Conservation (phyloP, 73 alveolate genomes). For the Tetrahymena malaccensis region DNA sequence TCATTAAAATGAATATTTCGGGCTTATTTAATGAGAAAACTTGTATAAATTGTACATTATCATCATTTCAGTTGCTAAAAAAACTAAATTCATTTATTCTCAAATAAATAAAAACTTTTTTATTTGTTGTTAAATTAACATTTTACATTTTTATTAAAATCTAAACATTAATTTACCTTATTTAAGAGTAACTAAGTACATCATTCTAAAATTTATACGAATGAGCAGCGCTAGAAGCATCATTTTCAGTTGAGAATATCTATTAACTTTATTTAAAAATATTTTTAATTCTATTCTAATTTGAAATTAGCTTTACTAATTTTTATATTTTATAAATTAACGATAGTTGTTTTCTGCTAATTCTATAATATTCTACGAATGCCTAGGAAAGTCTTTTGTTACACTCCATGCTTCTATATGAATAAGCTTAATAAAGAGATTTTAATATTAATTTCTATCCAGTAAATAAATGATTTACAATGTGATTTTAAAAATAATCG, state of each 20-base stretch:
- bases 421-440: neutral
- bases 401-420: neutral
- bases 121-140: too few relatives aligned
- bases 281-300: neutral
- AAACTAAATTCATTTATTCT: too few relatives aligned
- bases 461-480: neutral
- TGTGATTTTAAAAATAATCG: neutral
- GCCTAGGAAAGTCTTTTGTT: neutral
- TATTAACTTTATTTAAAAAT: neutral
- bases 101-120: too few relatives aligned
- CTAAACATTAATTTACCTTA: neutral
- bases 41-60: too few relatives aligned
- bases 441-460: too few relatives aligned
- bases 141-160: too few relatives aligned
- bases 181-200: neutral
- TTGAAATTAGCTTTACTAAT: neutral
- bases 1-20: too few relatives aligned
- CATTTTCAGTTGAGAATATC: neutral
- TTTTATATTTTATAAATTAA: neutral
- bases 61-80: too few relatives aligned
- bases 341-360: neutral
- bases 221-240: neutral
- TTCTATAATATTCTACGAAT: neutral
- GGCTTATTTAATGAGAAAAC: too few relatives aligned
- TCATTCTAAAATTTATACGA: neutral